Percentiles rank a stretch among this genome's conserved stretches.
Evolutionary conservation across 2,329 filamentous ascomycete species (phyloP).

Genomic region (Cordyceps militaris): DNA sequence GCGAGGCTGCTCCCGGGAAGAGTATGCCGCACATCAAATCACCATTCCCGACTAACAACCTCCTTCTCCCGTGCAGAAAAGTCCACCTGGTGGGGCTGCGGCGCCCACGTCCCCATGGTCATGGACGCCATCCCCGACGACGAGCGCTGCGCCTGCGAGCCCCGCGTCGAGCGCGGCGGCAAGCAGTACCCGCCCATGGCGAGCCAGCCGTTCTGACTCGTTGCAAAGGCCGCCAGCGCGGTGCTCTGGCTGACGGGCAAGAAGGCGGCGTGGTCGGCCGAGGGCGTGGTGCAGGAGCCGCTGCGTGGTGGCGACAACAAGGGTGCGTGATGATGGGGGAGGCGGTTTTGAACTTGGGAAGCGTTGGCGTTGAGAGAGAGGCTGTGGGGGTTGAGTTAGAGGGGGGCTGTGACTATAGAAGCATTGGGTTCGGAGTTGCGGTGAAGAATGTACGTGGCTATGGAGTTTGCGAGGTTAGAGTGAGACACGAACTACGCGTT

Average conservation of each 20-base stretch:
- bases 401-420: background rate
- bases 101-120: constrained; percentile 52
- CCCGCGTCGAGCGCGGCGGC: constrained; percentile 53
- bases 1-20: too few relatives aligned
- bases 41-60: background rate
- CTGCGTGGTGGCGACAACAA: constrained; percentile 12
- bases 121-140: constrained; percentile 51
- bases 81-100: constrained; percentile 59
- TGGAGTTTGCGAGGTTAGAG: background rate
- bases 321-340: background rate
- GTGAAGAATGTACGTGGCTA: background rate
- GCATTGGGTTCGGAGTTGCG: background rate
- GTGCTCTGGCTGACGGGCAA: constrained; percentile 25
- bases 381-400: background rate
- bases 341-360: background rate
- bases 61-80: constrained; percentile 38
- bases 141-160: constrained; percentile 60
- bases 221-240: constrained; percentile 21
- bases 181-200: constrained; percentile 60
- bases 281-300: constrained; percentile 25
- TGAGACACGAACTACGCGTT: background rate
- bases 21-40: too few relatives aligned
- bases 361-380: constrained; percentile 2
- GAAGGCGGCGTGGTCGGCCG: constrained; percentile 23
- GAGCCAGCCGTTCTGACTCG: constrained; percentile 34